phyloP scores from a whole-genome alignment of 345 rosid genomes.

The Populus davidiana region DNA sequence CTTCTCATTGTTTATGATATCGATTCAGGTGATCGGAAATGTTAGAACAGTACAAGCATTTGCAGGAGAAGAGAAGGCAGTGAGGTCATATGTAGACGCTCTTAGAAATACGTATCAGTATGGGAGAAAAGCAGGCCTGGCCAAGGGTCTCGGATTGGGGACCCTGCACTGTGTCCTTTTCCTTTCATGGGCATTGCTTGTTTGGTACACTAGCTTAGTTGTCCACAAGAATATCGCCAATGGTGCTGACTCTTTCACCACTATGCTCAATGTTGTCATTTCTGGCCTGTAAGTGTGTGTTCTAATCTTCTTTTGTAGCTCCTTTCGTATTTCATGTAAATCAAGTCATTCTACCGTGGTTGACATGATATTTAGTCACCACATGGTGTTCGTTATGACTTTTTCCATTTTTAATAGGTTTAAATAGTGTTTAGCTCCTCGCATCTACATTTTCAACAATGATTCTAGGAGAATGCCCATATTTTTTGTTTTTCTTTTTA shows the following conservation, averaged over 20 bases:
- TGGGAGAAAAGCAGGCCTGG: slow-evolving; percentile 81
- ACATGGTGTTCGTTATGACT: background rate
- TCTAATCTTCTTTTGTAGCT: background rate
- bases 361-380: too few species aligned
- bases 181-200: slow-evolving; percentile 90
- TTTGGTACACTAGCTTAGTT: slow-evolving; percentile 84
- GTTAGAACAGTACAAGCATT: slow-evolving; percentile 97
- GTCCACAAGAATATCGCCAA: slow-evolving; percentile 79
- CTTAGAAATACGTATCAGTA: slow-evolving; percentile 63
- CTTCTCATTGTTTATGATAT: background rate
- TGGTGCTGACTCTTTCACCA: slow-evolving; percentile 92
- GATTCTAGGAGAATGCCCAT: background rate
- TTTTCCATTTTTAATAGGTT: background rate
- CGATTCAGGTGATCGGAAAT: slow-evolving; percentile 76
- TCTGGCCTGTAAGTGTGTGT: slow-evolving; percentile 76
- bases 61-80: slow-evolving; percentile 89
- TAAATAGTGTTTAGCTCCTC: background rate
- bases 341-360: too few species aligned
- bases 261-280: slow-evolving; percentile 96
- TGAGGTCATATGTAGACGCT: slow-evolving; percentile 63
- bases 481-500: background rate
- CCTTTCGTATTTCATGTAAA: background rate
- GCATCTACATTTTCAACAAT: background rate
- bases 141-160: slow-evolving; percentile 91
- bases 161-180: slow-evolving; percentile 79